Evolutionary conservation across 2,329 filamentous ascomycete species (phyloP).

Genomic region (Exophiala calicioides): DNA sequence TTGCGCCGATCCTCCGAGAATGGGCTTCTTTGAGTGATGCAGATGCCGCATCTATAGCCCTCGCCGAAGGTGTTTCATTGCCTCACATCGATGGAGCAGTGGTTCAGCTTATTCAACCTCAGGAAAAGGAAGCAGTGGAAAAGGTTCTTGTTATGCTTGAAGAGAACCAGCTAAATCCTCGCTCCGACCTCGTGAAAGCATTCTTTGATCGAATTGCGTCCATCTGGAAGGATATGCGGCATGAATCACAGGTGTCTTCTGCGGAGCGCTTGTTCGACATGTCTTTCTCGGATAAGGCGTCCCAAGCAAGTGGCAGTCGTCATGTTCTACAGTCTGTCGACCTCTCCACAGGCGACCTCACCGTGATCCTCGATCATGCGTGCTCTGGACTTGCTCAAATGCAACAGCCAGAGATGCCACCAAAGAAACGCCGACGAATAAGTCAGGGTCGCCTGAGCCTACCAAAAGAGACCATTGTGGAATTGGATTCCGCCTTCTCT

Average conservation of each 20-base stretch:
- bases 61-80: slow-evolving; percentile 50
- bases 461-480: slow-evolving; percentile 43
- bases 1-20: slow-evolving; percentile 72
- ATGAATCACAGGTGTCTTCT: slow-evolving; percentile 39
- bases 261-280: slow-evolving; percentile 46
- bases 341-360: slow-evolving; percentile 51
- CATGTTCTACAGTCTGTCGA: slow-evolving; percentile 23
- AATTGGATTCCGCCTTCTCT: slow-evolving; percentile 19
- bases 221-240: slow-evolving; percentile 63
- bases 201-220: slow-evolving; percentile 69
- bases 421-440: slow-evolving; percentile 76
- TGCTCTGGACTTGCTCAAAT: slow-evolving; percentile 67
- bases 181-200: slow-evolving; percentile 61
- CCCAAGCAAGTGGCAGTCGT: slow-evolving; percentile 27
- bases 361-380: slow-evolving; percentile 71
- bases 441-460: slow-evolving; percentile 62
- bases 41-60: slow-evolving; percentile 55
- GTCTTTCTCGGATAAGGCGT: slow-evolving; percentile 36
- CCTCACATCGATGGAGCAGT: slow-evolving; percentile 55
- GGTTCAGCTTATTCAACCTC: slow-evolving; percentile 55
- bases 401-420: slow-evolving; percentile 68
- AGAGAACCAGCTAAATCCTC: slow-evolving; percentile 40
- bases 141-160: slow-evolving; percentile 55
- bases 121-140: slow-evolving; percentile 59
- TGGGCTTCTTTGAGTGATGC: slow-evolving; percentile 63